Conservation (phyloP, 352 stramenopile species). For the Elongisporangium prolatum region DNA sequence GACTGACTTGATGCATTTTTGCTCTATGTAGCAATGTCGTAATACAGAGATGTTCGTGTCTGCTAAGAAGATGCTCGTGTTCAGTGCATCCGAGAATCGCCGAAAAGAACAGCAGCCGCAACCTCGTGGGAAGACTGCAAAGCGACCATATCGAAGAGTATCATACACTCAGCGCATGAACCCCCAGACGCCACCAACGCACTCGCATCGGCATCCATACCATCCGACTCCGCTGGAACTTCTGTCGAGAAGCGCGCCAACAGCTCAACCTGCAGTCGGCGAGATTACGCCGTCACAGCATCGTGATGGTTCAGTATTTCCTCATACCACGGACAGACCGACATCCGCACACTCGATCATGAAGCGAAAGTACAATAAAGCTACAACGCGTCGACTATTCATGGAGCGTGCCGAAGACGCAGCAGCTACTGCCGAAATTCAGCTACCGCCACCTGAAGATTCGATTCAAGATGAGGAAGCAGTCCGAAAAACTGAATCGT, state of each 20-base stretch:
- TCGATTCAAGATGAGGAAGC: slow-evolving; percentile 16
- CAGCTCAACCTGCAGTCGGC: slow-evolving; percentile 10
- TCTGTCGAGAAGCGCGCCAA: slow-evolving; percentile 49
- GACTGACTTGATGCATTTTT: not conserved
- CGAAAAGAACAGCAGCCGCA: slow-evolving; percentile 3
- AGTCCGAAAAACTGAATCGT: slow-evolving; percentile 5
- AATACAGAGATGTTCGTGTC: slow-evolving; percentile 69
- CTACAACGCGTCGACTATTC: slow-evolving; percentile 25
- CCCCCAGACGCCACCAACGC: not conserved
- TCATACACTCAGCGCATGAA: slow-evolving; percentile 13
- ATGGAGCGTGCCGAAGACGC: slow-evolving; percentile 32
- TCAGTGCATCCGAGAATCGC: slow-evolving; percentile 17
- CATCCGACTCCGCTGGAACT: slow-evolving; percentile 33
- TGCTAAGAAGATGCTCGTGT: slow-evolving; percentile 66
- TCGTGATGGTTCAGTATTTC: not conserved
- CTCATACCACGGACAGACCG: slow-evolving; percentile 8
- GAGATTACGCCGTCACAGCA: not conserved
- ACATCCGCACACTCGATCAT: slow-evolving; percentile 20
- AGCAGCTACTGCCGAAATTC: slow-evolving; percentile 1
- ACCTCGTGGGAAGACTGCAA: slow-evolving; percentile 11
- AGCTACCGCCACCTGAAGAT: slow-evolving; percentile 30
- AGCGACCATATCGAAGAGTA: slow-evolving; percentile 13
- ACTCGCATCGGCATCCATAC: slow-evolving; percentile 4
- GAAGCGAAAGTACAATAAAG: slow-evolving; percentile 40
- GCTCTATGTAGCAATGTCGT: slow-evolving; percentile 31